Percentiles rank a stretch among this genome's conserved stretches.
phyloP scores from a whole-genome alignment of 176 grass and related monocot species.

The sorghum (Sorghum bicolor) region Sorghum_bicolor_NCBIv3 NC_012875.2:40516001-40516500 shows the following conservation, averaged over 20 bases:
- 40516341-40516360: not conserved
- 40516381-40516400: not conserved
- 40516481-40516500: not conserved
- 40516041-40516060: not conserved
- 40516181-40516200: accelerated
- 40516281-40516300: conserved; percentile 1
- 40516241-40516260: not conserved
- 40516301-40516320: conserved; percentile 24
- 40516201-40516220: not conserved
- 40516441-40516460: not conserved
- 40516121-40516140: conserved; percentile 8
- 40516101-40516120: not conserved
- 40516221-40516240: not conserved
- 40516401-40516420: not conserved
- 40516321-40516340: not conserved
- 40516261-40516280: not conserved
- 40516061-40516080: not conserved
- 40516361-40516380: not conserved
- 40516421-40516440: not conserved
- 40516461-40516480: not conserved
- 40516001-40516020: not conserved
- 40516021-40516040: conserved; percentile 6
- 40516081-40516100: conserved; percentile 18
- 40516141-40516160: accelerated
- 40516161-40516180: not conserved